A percentile compares a stretch with the other conserved stretches of the same genome.
These are phyloP conservation scores for Pisolithus albus DNA, from an alignment of 768 basidiomycete genomes.

Conservation along the genomic window DNA sequence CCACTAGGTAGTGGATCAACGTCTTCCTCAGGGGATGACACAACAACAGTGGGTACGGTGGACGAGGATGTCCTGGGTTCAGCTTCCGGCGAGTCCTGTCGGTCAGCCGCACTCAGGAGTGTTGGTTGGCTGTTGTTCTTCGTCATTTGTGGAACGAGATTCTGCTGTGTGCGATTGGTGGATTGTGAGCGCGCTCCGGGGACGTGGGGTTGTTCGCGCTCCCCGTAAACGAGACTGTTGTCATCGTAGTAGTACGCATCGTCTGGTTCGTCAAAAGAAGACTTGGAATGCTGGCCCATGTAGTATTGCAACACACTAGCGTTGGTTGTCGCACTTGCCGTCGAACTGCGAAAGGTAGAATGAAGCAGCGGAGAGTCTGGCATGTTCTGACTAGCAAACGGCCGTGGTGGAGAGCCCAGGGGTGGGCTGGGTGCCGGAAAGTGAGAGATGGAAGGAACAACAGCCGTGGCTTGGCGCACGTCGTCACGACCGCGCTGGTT, in stretches of 20 bases:
- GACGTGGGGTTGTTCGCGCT: slow-evolving; percentile 5
- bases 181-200: neutral
- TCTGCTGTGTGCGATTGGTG: neutral
- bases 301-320: slow-evolving; percentile 3
- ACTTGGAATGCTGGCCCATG: slow-evolving; percentile 15
- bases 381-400: slow-evolving; percentile 4
- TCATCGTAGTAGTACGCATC: slow-evolving; percentile 31
- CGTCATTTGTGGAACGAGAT: slow-evolving; percentile 2
- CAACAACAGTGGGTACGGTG: slow-evolving; percentile 46
- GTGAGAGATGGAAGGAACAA: slow-evolving; percentile 9
- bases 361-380: slow-evolving; percentile 46
- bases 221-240: slow-evolving; percentile 36
- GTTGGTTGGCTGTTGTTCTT: slow-evolving; percentile 5
- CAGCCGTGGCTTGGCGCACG: slow-evolving; percentile 2
- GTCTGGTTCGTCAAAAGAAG: slow-evolving; percentile 28
- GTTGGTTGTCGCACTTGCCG: slow-evolving; percentile 29
- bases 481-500: slow-evolving; percentile 25
- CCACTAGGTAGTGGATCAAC: slow-evolving; percentile 12
- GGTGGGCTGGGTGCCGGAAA: neutral
- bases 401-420: slow-evolving; percentile 8
- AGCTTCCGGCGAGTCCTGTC: slow-evolving; percentile 7
- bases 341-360: slow-evolving; percentile 39
- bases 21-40: slow-evolving; percentile 40
- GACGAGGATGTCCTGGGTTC: slow-evolving; percentile 14
- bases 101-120: neutral